Conservation (phyloP, 1,139 yeast species). For the Petasospora fabianii region DNA sequence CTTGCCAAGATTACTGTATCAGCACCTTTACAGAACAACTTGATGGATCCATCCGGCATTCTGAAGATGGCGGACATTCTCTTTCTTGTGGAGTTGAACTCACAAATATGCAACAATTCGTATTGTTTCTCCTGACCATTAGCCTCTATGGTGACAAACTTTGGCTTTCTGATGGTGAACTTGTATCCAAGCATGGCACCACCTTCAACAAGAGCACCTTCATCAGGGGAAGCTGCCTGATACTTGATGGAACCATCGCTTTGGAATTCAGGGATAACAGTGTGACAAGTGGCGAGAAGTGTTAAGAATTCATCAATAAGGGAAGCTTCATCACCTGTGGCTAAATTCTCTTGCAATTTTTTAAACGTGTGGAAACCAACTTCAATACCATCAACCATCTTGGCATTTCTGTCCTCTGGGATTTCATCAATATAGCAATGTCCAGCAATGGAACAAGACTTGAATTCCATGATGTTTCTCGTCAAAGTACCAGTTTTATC, state of each 20-base stretch:
- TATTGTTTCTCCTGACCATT: conserved; percentile 44
- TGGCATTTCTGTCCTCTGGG: conserved; percentile 85
- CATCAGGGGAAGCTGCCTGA: conserved; percentile 99
- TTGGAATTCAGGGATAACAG: conserved; percentile 88
- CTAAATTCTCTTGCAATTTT: conserved; percentile 52
- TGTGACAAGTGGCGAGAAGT: conserved; percentile 88
- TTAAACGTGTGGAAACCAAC: conserved; percentile 76
- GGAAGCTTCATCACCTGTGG: conserved; percentile 48
- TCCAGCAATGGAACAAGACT: conserved; percentile 92
- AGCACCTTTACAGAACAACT: conserved; percentile 94
- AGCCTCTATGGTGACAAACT: conserved; percentile 64
- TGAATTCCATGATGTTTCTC: conserved; percentile 93
- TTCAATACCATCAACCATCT: conserved; percentile 73
- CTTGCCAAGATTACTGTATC: conserved; percentile 94
- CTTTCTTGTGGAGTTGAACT: conserved; percentile 94
- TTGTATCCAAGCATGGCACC: conserved; percentile 87
- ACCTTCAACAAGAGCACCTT: conserved; percentile 97
- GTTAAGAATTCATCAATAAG: conserved; percentile 81
- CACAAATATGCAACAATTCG: conserved; percentile 86
- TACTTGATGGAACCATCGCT: conserved; percentile 67
- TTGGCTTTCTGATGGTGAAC: conserved; percentile 83
- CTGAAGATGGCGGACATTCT: conserved; percentile 95
- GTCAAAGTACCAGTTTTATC: conserved; percentile 97
- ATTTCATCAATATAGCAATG: conserved; percentile 81
- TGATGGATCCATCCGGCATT: conserved; percentile 89